These are phyloP conservation scores for Penicillium crustosum DNA, from an alignment of 2,329 filamentous ascomycete species.

Conservation along the genomic window DNA sequence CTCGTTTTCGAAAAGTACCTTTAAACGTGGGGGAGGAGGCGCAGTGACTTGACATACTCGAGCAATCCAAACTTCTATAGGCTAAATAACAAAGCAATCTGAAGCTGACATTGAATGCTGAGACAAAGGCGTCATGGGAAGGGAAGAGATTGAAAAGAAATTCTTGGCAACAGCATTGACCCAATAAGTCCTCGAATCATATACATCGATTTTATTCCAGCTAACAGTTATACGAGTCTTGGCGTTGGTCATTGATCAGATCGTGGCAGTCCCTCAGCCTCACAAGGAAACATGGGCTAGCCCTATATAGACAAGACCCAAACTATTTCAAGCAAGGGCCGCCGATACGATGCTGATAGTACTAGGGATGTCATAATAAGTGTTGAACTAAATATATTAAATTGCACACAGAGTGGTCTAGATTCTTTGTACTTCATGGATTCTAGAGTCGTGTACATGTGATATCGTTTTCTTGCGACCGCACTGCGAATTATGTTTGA, in stretches of 20 bases:
- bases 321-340: not conserved
- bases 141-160: not conserved
- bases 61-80: not conserved
- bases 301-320: not conserved
- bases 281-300: not conserved
- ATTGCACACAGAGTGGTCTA: not conserved
- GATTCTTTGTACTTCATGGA: not conserved
- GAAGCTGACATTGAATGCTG: not conserved
- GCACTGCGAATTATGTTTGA: not conserved
- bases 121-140: not conserved
- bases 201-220: not conserved
- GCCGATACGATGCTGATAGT: not conserved
- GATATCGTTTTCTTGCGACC: not conserved
- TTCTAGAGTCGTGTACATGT: not conserved
- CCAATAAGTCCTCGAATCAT: not conserved
- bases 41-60: not conserved
- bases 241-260: not conserved
- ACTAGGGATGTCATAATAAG: no score
- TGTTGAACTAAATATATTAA: not conserved
- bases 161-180: not conserved
- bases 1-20: not conserved
- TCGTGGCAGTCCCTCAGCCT: not conserved
- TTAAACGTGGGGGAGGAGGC: not conserved
- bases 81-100: not conserved
- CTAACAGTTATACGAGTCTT: not conserved